Conservation (phyloP, 1,139 yeast species). For the Yamadazyma blattariae region DNA sequence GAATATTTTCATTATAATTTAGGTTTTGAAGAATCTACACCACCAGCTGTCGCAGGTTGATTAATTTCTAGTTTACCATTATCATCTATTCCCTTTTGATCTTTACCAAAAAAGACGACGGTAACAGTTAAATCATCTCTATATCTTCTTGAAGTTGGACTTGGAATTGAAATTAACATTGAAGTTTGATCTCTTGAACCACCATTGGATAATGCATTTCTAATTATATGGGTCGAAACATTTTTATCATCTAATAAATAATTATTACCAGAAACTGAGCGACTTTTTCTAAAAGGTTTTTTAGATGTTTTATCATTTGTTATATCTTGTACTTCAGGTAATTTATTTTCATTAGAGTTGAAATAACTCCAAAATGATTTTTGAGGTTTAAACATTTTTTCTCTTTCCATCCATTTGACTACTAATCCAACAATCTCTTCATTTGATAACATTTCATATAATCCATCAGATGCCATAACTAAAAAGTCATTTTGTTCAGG, state of each 20-base stretch:
- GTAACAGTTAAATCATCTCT: conserved; percentile 96
- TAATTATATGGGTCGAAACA: conserved; percentile 86
- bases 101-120: conserved; percentile 84
- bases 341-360: conserved; percentile 47
- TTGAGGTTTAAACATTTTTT: conserved; percentile 60
- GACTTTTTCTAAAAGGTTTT: conserved; percentile 43
- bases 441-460: conserved; percentile 86
- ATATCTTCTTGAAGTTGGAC: conserved; percentile 86
- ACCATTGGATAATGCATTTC: conserved; percentile 90
- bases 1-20: conserved; percentile 36
- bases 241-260: conserved; percentile 75
- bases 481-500: conserved; percentile 78
- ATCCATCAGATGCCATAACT: conserved; percentile 93
- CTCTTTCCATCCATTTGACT: conserved; percentile 88
- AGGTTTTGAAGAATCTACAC: conserved; percentile 46
- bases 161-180: conserved; percentile 88
- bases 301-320: conserved; percentile 52
- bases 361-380: conserved; percentile 47
- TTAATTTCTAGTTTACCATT: conserved; percentile 54
- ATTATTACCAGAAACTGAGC: conserved; percentile 32
- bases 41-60: conserved; percentile 57
- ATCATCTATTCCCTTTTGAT: conserved; percentile 38
- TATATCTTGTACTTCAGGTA: conserved; percentile 63
- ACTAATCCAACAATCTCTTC: conserved; percentile 92
- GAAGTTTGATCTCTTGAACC: conserved; percentile 85